Conservation (phyloP, 106 monocot species). For the Xerophyta viscosa region DNA sequence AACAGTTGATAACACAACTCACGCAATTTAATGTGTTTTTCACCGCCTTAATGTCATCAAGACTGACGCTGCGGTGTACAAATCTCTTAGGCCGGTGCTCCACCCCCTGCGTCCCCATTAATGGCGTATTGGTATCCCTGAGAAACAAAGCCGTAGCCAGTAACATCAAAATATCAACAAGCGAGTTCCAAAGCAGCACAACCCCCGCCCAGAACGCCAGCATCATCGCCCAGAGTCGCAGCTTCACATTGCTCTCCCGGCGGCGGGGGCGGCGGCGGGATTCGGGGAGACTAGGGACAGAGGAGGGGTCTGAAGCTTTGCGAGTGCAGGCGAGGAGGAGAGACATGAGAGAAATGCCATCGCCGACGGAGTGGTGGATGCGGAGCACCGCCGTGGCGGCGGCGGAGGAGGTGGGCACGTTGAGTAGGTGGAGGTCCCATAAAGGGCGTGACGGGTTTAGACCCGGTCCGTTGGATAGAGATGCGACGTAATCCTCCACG, state of each 20-base stretch:
- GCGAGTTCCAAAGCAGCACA: constrained; percentile 30
- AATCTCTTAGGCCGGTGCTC: constrained; percentile 39
- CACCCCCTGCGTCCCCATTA: constrained; percentile 35
- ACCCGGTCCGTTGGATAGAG: constrained; percentile 28
- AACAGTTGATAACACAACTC: constrained; percentile 19
- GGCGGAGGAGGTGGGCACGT: constrained; percentile 50
- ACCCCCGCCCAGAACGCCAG: constrained; percentile 17
- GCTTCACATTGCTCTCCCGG: too few relatives aligned
- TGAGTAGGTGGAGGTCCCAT: constrained; percentile 84
- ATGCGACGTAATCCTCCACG: constrained; percentile 36
- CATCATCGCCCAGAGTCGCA: background rate
- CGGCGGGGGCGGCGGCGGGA: background rate
- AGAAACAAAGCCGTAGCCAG: constrained; percentile 18
- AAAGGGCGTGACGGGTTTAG: constrained; percentile 42
- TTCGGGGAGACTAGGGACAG: constrained; percentile 36
- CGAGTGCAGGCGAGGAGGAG: constrained; percentile 82
- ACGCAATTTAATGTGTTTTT: constrained; percentile 44
- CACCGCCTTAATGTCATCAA: constrained; percentile 58
- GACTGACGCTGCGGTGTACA: constrained; percentile 33
- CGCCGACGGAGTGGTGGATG: constrained; percentile 81
- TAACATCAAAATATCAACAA: constrained; percentile 30
- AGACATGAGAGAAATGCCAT: constrained; percentile 69
- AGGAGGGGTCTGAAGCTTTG: constrained; percentile 34
- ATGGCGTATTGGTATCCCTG: constrained; percentile 49
- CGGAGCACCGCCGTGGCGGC: constrained; percentile 42